These are phyloP conservation scores for Boletus tomentosulus DNA, from an alignment of 768 basidiomycete genomes.

Conservation along the genomic window DNA sequence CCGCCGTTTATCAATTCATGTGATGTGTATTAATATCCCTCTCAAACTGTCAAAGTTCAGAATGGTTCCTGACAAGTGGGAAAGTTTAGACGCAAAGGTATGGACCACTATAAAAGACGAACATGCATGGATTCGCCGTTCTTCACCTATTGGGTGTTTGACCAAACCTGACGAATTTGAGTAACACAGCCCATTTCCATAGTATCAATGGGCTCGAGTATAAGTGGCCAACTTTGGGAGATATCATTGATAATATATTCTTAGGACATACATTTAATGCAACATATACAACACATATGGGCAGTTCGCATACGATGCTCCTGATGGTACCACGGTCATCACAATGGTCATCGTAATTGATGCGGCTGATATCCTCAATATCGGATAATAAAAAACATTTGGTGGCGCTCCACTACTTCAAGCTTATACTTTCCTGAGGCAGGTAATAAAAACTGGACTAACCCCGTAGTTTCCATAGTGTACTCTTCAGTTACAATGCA, in stretches of 20 bases:
- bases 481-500: neutral
- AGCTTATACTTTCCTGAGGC: neutral
- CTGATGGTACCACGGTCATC: neutral
- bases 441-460: neutral
- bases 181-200: too few relatives aligned
- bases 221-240: too few relatives aligned
- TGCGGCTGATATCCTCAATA: neutral
- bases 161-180: neutral
- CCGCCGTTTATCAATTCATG: neutral
- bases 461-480: neutral
- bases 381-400: neutral
- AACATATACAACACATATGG: neutral
- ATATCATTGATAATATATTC: neutral
- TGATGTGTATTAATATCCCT: neutral
- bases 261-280: neutral
- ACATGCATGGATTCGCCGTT: neutral
- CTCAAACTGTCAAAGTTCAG: neutral
- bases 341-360: neutral
- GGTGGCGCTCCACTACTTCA: neutral
- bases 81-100: neutral
- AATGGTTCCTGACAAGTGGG: neutral
- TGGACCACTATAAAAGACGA: neutral
- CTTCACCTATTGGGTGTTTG: neutral
- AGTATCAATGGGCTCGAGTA: too few relatives aligned
- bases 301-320: neutral